Evolutionary conservation across 2,329 filamentous ascomycete species (phyloP).

Genomic region (Pseudogymnoascus destructans): DNA sequence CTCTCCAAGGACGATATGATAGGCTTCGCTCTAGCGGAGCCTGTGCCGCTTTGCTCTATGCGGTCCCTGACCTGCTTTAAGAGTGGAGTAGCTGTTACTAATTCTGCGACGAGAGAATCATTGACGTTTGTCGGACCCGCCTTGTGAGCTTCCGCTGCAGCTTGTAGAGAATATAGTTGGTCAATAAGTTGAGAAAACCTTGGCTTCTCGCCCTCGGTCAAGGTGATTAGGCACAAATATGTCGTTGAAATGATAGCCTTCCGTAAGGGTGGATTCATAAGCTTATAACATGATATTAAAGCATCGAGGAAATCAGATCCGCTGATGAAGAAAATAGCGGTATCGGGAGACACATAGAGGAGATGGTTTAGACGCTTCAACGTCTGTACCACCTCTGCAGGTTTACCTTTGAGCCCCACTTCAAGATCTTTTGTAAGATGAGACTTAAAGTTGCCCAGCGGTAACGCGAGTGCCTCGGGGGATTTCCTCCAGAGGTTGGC

Average conservation of each 20-base stretch:
- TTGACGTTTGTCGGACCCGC: conserved; percentile 41
- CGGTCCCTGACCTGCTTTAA: conserved; percentile 47
- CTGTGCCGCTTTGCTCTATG: conserved; percentile 36
- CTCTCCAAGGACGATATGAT: conserved; percentile 46
- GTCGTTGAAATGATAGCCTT: conserved; percentile 57
- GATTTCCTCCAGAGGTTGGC: conserved; percentile 40
- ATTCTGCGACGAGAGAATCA: conserved; percentile 64
- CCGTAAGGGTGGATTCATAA: conserved; percentile 49
- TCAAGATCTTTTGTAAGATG: conserved; percentile 51
- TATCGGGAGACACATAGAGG: conserved; percentile 44
- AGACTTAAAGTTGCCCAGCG: conserved; percentile 47
- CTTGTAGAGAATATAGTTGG: conserved; percentile 69
- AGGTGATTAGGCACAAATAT: conserved; percentile 61
- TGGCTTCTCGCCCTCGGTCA: conserved; percentile 52
- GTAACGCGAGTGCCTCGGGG: conserved; percentile 37
- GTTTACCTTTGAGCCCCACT: conserved; percentile 40
- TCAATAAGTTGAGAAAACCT: conserved; percentile 68
- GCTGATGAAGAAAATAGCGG: conserved; percentile 54
- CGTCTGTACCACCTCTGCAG: conserved; percentile 40
- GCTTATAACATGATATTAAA: conserved; percentile 50
- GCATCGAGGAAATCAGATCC: conserved; percentile 82
- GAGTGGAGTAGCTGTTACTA: conserved; percentile 70
- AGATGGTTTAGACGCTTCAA: conserved; percentile 50
- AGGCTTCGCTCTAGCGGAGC: conserved; percentile 43
- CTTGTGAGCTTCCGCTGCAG: conserved; percentile 52